phyloP scores from a whole-genome alignment of 805 yeast genomes.

The Ascoidea asiatica region DNA sequence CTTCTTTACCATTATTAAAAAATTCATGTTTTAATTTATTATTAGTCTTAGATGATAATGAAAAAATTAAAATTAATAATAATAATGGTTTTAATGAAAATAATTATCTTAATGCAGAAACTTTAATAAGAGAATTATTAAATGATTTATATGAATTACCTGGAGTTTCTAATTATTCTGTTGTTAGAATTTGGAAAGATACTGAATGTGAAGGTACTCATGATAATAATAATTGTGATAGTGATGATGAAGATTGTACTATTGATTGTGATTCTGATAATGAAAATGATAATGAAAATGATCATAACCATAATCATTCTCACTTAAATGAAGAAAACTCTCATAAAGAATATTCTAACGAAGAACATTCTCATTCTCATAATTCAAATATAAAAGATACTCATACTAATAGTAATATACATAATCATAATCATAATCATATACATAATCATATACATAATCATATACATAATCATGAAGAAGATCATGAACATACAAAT shows the following conservation, averaged over 20 bases:
- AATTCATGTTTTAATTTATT: conserved; percentile 69
- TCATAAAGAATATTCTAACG: too few relatives aligned
- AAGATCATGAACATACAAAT: conserved; percentile 9
- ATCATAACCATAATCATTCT: background rate
- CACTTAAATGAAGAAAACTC: too few relatives aligned
- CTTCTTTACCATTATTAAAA: conserved; percentile 73
- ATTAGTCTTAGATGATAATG: conserved; percentile 45
- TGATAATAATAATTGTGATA: background rate
- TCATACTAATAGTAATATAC: background rate
- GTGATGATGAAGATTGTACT: background rate
- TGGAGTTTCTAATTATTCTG: conserved; percentile 75
- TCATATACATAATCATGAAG: conserved; percentile 5
- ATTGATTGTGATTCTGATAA: background rate
- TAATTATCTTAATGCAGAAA: conserved; percentile 5
- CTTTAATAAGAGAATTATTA: conserved; percentile 41
- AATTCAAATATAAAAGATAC: too few relatives aligned
- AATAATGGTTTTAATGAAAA: background rate
- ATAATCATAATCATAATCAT: conserved; percentile 12
- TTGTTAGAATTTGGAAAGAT: conserved; percentile 84
- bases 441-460: conserved; percentile 16
- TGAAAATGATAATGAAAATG: background rate
- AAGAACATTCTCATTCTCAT: background rate
- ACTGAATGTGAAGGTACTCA: conserved; percentile 1
- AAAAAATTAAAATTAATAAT: conserved; percentile 21
- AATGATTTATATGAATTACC: conserved; percentile 51